Conservation (phyloP, 2,329 filamentous ascomycete genomes). For the Dactylella cylindrospora region DNA sequence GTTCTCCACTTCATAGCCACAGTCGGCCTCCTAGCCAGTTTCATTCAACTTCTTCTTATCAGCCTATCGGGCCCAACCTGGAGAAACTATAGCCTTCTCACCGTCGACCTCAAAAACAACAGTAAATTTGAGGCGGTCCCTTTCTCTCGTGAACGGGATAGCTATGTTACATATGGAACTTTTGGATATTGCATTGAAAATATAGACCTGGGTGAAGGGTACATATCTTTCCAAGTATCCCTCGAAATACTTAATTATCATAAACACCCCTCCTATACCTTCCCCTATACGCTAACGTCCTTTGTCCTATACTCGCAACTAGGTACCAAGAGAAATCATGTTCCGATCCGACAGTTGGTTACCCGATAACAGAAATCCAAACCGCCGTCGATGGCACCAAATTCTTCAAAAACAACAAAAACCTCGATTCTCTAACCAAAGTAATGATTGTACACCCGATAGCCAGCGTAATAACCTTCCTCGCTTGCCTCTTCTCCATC, state of each 20-base stretch:
- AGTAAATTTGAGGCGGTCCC: conserved; percentile 22
- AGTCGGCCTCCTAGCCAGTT: conserved; percentile 4
- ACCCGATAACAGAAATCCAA: conserved; percentile 31
- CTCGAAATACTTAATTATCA: no score
- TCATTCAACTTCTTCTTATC: conserved; percentile 12
- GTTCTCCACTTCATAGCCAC: conserved; percentile 26
- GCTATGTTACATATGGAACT: conserved; percentile 33
- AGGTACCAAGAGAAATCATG: conserved; percentile 28
- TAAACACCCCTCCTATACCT: no score
- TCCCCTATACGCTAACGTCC: no score
- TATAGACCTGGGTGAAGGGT: conserved; percentile 26
- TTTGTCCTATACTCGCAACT: no score
- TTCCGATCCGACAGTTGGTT: conserved; percentile 26
- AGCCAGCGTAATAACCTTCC: conserved; percentile 9
- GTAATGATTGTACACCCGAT: conserved; percentile 37
- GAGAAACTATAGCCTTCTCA: conserved; percentile 27
- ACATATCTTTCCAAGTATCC: no score
- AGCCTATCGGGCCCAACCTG: conserved; percentile 35
- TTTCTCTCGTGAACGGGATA: conserved; percentile 31
- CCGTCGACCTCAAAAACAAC: conserved; percentile 21
- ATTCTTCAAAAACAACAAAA: conserved; percentile 25
- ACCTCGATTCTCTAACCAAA: conserved; percentile 27
- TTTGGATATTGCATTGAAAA: conserved; percentile 40
- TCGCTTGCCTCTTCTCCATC: conserved; percentile 13
- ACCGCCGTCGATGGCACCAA: conserved; percentile 31